Evolutionary conservation across 2,329 filamentous ascomycete species (phyloP).

Genomic region (Cladosporium sp.): DNA sequence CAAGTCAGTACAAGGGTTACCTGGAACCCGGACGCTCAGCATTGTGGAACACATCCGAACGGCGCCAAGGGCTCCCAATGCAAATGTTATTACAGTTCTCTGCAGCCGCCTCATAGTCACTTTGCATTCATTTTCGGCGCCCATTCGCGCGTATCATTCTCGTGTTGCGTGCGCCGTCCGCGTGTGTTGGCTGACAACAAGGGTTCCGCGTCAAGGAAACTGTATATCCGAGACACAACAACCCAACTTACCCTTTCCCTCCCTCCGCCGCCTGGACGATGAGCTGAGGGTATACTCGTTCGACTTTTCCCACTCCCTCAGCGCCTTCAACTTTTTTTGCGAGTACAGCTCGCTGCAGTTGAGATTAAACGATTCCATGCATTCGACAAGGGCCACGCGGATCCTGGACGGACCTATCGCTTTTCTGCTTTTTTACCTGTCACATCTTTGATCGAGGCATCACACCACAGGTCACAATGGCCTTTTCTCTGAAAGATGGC

Average conservation of each 20-base stretch:
- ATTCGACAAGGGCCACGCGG: conserved; percentile 5
- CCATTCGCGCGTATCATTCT: conserved; percentile 10
- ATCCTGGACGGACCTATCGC: conserved; percentile 11
- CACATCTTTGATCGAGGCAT: conserved; percentile 7
- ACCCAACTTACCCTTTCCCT: neutral
- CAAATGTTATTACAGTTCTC: conserved; percentile 12
- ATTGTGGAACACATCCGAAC: conserved; percentile 11
- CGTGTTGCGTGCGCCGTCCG: conserved; percentile 9
- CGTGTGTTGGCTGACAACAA: conserved; percentile 9
- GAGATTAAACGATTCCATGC: conserved; percentile 13
- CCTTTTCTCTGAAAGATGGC: conserved; percentile 8
- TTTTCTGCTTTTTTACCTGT: neutral
- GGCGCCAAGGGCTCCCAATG: conserved; percentile 9
- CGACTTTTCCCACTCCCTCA: neutral
- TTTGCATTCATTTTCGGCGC: conserved; percentile 4
- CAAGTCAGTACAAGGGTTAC: conserved; percentile 12
- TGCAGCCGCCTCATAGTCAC: conserved; percentile 12
- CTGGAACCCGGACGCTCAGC: conserved; percentile 7
- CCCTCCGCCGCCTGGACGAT: conserved; percentile 1
- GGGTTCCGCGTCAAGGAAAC: conserved; percentile 3
- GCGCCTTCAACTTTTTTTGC: neutral
- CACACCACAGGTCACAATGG: conserved; percentile 4
- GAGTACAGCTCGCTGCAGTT: conserved; percentile 8
- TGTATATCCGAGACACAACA: conserved; percentile 12
- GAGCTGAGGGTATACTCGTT: neutral